Evolutionary conservation across 805 yeast genomes (phyloP).

Genomic region (Cyberlindnera suaveolens): DNA sequence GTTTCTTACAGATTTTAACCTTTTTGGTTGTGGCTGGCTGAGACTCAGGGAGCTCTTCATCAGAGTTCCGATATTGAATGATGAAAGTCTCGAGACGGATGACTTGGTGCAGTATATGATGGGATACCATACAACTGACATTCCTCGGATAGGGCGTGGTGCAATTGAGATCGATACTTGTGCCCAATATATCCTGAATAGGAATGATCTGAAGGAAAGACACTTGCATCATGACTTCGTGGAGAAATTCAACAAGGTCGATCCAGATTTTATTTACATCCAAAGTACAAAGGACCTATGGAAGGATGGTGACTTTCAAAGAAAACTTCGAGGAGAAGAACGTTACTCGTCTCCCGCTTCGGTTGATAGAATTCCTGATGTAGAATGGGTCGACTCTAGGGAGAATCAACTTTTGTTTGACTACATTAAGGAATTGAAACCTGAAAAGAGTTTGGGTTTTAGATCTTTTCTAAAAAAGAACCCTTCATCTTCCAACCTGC

Average conservation of each 20-base stretch:
- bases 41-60: constrained; percentile 41
- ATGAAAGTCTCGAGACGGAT: constrained; percentile 26
- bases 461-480: constrained; percentile 20
- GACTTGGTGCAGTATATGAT: constrained; percentile 29
- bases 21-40: constrained; percentile 82
- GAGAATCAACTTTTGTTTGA: constrained; percentile 30
- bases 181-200: constrained; percentile 56
- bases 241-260: constrained; percentile 25
- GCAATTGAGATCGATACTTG: constrained; percentile 67
- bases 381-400: constrained; percentile 37
- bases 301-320: constrained; percentile 49
- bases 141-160: constrained; percentile 52
- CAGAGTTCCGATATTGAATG: constrained; percentile 46
- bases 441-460: constrained; percentile 7
- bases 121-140: constrained; percentile 19
- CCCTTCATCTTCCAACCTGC: constrained; percentile 20
- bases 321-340: constrained; percentile 34
- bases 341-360: constrained; percentile 23
- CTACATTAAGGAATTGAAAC: constrained; percentile 20
- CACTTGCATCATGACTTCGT: constrained; percentile 45
- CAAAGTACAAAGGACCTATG: constrained; percentile 50
- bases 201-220: constrained; percentile 37
- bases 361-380: constrained; percentile 22
- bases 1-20: constrained; percentile 74
- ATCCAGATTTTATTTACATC: constrained; percentile 23